These are phyloP conservation scores for Dothistroma pini DNA, from an alignment of 2,329 filamentous ascomycete species.

Conservation along the genomic window DNA sequence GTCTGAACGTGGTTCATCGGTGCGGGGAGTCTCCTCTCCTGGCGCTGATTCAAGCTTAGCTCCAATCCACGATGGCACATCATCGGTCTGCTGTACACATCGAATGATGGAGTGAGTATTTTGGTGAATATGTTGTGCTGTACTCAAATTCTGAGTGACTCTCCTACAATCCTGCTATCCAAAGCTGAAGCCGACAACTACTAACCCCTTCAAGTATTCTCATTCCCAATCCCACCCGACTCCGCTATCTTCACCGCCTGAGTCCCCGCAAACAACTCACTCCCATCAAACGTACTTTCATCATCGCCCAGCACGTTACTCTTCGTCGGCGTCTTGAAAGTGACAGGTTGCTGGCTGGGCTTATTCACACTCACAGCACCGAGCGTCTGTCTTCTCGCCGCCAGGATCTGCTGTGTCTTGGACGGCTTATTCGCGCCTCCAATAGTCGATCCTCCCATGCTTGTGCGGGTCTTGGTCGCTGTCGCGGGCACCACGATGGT, in stretches of 20 bases:
- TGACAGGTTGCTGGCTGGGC: constrained; percentile 20
- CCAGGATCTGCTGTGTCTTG: constrained; percentile 2
- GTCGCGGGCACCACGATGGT: constrained; percentile 20
- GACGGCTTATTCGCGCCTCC: background rate
- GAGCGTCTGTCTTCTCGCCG: constrained; percentile 27
- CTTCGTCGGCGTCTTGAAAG: constrained; percentile 24
- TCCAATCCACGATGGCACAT: too few relatives aligned
- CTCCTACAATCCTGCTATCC: too few relatives aligned
- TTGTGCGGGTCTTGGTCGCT: constrained; percentile 26
- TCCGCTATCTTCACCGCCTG: constrained; percentile 18
- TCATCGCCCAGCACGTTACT: constrained; percentile 22
- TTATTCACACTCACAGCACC: constrained; percentile 27
- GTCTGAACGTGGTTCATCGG: too few relatives aligned
- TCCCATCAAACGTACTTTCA: constrained; percentile 38
- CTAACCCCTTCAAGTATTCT: background rate
- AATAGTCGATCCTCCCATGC: constrained; percentile 18
- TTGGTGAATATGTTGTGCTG: too few relatives aligned
- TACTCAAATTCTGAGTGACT: too few relatives aligned
- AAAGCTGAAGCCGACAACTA: too few relatives aligned
- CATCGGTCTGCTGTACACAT: too few relatives aligned
- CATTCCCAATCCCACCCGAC: background rate
- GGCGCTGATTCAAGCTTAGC: too few relatives aligned
- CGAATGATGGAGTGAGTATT: too few relatives aligned
- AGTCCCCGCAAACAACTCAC: constrained; percentile 39
- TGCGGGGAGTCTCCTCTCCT: too few relatives aligned